Conservation (phyloP, 176 grass and related monocot species). For the Triticum urartu region DNA sequence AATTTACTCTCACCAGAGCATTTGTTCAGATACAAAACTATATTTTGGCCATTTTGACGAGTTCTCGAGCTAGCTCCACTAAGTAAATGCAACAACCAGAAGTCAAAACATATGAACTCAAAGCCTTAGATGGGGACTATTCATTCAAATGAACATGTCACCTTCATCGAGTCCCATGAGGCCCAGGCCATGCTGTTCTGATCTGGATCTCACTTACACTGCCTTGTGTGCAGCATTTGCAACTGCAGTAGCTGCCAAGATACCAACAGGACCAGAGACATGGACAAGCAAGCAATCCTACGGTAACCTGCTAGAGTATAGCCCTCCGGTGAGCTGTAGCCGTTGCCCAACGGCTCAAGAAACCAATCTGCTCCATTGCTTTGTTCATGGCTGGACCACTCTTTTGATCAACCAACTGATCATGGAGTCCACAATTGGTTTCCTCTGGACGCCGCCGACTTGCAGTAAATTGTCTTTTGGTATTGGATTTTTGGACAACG, state of each 20-base stretch:
- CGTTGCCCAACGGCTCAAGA: slow-evolving; percentile 39
- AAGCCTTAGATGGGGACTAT: background rate
- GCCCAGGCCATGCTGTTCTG: slow-evolving; percentile 36
- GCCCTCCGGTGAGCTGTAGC: slow-evolving; percentile 29
- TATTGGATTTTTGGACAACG: background rate
- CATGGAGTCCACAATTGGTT: slow-evolving; percentile 39
- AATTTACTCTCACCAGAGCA: slow-evolving; percentile 32
- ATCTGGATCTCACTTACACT: slow-evolving; percentile 40
- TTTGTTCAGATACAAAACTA: slow-evolving; percentile 47
- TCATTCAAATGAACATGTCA: background rate
- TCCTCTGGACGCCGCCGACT: background rate
- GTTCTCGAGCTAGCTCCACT: slow-evolving; percentile 30
- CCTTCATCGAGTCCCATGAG: slow-evolving; percentile 58
- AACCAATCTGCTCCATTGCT: slow-evolving; percentile 63
- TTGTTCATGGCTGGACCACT: slow-evolving; percentile 42
- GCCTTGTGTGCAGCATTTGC: slow-evolving; percentile 61
- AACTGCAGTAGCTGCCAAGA: slow-evolving; percentile 59
- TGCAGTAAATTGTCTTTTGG: slow-evolving; percentile 14
- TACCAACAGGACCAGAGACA: slow-evolving; percentile 56
- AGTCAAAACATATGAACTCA: slow-evolving; percentile 29
- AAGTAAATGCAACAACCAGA: slow-evolving; percentile 18
- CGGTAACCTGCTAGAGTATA: slow-evolving; percentile 16
- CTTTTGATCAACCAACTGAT: slow-evolving; percentile 32
- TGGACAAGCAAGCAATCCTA: slow-evolving; percentile 42
- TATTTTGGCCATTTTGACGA: slow-evolving; percentile 20